A percentile compares a stretch with the other conserved stretches of the same genome.
Evolutionary conservation across 495 filamentous ascomycete species (phyloP).

Genomic region (Trichoderma orchidacearum): DNA sequence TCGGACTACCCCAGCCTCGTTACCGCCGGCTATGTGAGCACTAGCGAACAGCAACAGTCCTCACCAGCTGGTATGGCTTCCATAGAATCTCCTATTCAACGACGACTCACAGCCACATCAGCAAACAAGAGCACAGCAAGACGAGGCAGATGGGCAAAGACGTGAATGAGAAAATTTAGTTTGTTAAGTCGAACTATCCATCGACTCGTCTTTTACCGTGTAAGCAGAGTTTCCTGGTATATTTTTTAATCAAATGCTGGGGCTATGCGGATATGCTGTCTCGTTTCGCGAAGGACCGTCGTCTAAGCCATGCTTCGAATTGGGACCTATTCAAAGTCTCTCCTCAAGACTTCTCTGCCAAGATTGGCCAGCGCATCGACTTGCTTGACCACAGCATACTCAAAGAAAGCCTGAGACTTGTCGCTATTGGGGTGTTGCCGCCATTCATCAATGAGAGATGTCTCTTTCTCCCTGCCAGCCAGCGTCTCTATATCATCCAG

Average conservation of each 20-base stretch:
- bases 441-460: slow-evolving; percentile 20
- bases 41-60: not conserved
- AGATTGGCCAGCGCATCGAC: slow-evolving; percentile 19
- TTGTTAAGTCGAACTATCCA: not conserved
- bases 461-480: slow-evolving; percentile 18
- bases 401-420: slow-evolving; percentile 19
- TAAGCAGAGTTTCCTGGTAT: too few species aligned
- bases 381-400: slow-evolving; percentile 19
- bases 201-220: too few species aligned
- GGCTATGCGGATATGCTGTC: too few species aligned
- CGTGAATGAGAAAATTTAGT: not conserved
- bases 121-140: not conserved
- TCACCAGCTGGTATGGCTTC: not conserved
- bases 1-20: not conserved
- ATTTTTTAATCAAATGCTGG: too few species aligned
- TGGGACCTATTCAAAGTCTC: slow-evolving; percentile 4
- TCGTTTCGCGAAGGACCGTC: too few species aligned
- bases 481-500: slow-evolving; percentile 23
- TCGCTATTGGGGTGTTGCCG: slow-evolving; percentile 15
- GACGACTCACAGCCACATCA: not conserved
- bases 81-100: not conserved
- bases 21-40: not conserved
- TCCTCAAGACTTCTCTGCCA: slow-evolving; percentile 19
- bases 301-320: not conserved
- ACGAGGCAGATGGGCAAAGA: not conserved